Percentiles rank a stretch among this genome's conserved stretches.
Conservation (phyloP, 2,329 filamentous ascomycete species). For the Trichoderma koningii region DNA sequence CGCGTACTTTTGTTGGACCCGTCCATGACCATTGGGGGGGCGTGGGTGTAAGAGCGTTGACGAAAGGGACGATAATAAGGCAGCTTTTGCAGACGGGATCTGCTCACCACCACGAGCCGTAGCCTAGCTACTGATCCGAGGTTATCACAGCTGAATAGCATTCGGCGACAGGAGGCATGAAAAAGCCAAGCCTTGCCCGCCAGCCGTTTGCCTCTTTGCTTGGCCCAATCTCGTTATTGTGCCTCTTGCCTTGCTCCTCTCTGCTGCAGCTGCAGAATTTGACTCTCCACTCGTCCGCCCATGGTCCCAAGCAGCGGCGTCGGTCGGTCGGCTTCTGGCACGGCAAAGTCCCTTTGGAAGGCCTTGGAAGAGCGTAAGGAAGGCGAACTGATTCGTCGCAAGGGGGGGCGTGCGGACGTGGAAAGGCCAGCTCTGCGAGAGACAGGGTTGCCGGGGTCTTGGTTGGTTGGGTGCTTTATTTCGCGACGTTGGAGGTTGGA, state of each 20-base stretch:
- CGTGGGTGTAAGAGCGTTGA: not conserved
- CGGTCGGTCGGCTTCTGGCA: conserved; percentile 15
- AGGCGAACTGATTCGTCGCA: not conserved
- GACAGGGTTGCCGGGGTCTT: not conserved
- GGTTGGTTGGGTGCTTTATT: not conserved
- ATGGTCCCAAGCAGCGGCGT: not conserved
- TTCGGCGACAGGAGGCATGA: too few species aligned
- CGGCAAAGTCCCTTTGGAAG: conserved; percentile 16
- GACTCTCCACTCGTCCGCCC: not conserved
- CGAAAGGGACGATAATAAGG: not conserved
- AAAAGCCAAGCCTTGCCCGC: not conserved
- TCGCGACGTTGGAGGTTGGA: not conserved
- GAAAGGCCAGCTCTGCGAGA: not conserved
- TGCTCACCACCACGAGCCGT: too few species aligned
- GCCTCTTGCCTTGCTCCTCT: not conserved
- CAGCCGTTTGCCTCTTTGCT: not conserved
- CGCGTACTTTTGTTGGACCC: not conserved
- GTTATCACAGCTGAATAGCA: too few species aligned
- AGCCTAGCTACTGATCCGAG: not conserved
- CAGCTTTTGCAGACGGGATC: not conserved
- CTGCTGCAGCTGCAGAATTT: conserved; percentile 12
- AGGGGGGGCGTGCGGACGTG: conserved; percentile 7
- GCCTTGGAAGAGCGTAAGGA: conserved; percentile 7
- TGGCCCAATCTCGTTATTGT: not conserved
- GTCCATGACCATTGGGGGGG: not conserved